Conservation (phyloP, 306 rosid genomes). For the Elaeagnus macrophylla region DNA sequence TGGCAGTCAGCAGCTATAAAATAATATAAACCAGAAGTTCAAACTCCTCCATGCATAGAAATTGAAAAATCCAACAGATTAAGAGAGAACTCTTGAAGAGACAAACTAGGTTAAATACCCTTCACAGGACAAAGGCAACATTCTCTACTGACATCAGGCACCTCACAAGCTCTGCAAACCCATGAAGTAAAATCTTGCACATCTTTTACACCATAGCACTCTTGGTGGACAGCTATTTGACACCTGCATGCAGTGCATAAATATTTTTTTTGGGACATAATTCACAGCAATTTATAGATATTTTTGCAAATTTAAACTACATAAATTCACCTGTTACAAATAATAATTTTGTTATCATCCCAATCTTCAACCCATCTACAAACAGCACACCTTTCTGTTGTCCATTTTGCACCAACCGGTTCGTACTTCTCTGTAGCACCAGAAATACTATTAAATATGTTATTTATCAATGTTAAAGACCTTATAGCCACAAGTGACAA, state of each 20-base stretch:
- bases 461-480: conserved; percentile 6
- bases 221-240: conserved; percentile 98
- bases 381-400: conserved; percentile 91
- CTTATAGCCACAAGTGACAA: conserved; percentile 8
- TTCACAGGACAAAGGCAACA: conserved; percentile 99
- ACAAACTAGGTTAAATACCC: conserved; percentile 39
- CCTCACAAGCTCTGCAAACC: conserved; percentile 97
- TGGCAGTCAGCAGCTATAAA: too few species aligned
- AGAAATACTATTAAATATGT: conserved; percentile 20
- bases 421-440: conserved; percentile 65
- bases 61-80: too few species aligned
- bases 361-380: conserved; percentile 99
- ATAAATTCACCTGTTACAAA: conserved; percentile 73
- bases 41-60: too few species aligned
- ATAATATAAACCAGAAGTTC: too few species aligned
- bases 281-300: not conserved
- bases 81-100: not conserved
- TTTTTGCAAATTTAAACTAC: conserved; percentile 18
- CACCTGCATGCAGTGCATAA: conserved; percentile 42
- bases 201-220: conserved; percentile 85
- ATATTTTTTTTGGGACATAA: conserved; percentile 2
- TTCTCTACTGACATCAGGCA: conserved; percentile 75
- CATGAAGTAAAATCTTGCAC: conserved; percentile 88
- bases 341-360: conserved; percentile 92
- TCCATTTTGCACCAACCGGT: conserved; percentile 83